phyloP scores from a whole-genome alignment of 2,329 filamentous ascomycete species.

The Macrophomina phaseolina region DNA sequence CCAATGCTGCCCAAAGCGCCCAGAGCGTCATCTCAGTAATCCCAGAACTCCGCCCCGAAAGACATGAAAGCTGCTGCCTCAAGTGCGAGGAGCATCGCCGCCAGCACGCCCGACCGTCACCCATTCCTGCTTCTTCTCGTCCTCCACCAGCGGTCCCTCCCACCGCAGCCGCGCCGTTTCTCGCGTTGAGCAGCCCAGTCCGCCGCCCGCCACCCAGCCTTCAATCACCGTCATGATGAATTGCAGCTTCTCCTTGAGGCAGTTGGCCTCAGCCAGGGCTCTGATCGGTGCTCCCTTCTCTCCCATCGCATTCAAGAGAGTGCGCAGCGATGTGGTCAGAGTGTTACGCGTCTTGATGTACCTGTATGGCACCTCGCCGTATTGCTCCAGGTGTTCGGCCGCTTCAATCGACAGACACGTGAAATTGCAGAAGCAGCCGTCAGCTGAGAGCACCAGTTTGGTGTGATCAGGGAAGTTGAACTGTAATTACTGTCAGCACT shows the following conservation, averaged over 20 bases:
- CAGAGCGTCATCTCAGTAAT: constrained; percentile 18
- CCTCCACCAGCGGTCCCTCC: constrained; percentile 51
- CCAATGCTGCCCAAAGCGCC: constrained; percentile 25
- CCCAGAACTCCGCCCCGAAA: constrained; percentile 14
- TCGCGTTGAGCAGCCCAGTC: constrained; percentile 61
- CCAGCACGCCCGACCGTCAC: constrained; percentile 56
- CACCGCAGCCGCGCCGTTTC: constrained; percentile 48
- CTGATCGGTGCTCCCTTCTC: constrained; percentile 55
- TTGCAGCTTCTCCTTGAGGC: constrained; percentile 74
- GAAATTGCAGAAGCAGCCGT: constrained; percentile 78
- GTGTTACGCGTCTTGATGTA: constrained; percentile 73
- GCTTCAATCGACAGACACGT: constrained; percentile 77
- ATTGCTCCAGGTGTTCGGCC: constrained; percentile 66
- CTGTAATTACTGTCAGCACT: constrained; percentile 49
- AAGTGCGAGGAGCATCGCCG: constrained; percentile 45
- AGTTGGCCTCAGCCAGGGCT: constrained; percentile 71
- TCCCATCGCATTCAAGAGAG: constrained; percentile 67
- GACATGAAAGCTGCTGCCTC: constrained; percentile 23
- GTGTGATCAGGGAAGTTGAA: constrained; percentile 91
- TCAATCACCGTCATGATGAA: constrained; percentile 72
- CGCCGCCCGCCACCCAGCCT: constrained; percentile 74
- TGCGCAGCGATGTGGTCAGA: constrained; percentile 73
- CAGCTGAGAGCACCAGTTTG: constrained; percentile 77
- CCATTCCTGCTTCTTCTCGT: constrained; percentile 53
- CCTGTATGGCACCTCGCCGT: constrained; percentile 67